These are phyloP conservation scores for Wallacemonas rigidus DNA, from an alignment of 208 protist genomes.

Conservation along the genomic window DNA sequence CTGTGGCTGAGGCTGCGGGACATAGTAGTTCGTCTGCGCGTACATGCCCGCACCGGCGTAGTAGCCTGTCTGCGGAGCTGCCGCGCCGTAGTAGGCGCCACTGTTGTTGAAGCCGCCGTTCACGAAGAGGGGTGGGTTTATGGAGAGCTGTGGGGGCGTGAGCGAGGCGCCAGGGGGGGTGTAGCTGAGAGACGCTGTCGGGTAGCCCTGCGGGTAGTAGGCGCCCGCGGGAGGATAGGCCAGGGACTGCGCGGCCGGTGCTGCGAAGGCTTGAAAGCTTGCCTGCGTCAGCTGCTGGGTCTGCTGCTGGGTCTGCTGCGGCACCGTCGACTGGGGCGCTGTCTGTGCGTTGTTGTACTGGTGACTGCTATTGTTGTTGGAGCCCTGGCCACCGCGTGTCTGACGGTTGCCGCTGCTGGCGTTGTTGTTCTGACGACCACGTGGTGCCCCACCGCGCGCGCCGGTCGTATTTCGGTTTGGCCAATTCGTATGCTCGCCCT, in stretches of 20 bases:
- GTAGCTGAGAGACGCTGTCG: background rate
- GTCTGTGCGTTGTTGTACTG: background rate
- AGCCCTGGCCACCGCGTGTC: no score
- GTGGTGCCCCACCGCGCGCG: background rate
- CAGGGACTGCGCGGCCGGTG: background rate
- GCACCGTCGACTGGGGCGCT: background rate
- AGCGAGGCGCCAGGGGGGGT: constrained; percentile 6
- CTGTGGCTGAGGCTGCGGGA: constrained; percentile 10
- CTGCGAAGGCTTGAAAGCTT: constrained; percentile 13
- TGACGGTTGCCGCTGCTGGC: constrained; percentile 18
- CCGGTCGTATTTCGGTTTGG: background rate
- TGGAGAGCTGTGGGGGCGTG: constrained; percentile 6
- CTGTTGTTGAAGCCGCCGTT: constrained; percentile 24
- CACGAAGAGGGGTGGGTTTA: constrained; percentile 3
- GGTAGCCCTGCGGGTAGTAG: constrained; percentile 11
- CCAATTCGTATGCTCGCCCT: constrained; percentile 1
- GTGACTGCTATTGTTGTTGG: constrained; percentile 7
- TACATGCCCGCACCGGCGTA: constrained; percentile 14
- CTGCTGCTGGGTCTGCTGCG: constrained; percentile 12
- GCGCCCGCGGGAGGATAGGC: constrained; percentile 2
- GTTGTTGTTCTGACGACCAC: constrained; percentile 11
- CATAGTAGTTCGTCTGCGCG: constrained; percentile 27
- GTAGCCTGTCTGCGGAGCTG: constrained; percentile 7
- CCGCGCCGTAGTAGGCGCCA: constrained; percentile 12
- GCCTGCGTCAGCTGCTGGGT: constrained; percentile 16